Base-by-base conservation (phyloP, 2,329 filamentous ascomycete species). In the Fusarium nodosum region DNA sequence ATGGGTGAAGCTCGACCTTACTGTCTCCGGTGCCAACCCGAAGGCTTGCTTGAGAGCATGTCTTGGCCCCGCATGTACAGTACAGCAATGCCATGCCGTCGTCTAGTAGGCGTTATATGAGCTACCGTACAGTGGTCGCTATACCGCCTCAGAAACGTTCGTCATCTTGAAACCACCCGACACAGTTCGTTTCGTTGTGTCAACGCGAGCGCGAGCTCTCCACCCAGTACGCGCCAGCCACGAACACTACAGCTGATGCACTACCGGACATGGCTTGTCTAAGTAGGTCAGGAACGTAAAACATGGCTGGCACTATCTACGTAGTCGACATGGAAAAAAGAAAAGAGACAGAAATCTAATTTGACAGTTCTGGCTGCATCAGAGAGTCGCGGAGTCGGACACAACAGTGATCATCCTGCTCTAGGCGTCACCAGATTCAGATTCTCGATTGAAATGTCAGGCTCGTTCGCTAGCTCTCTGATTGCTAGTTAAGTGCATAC, bases 141-240 rank as follows among this genome's bases (percentile, higher is more conserved):
- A 9, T 24, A 12, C 30, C 15, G 16, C 31, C 18, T 24, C 30
- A 33, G 22, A 41, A 41, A 22, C 20, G 20, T 41, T 41, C 8
- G 39, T 24, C 39, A 41, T 41, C 39, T 41, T 41, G 39, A 41
- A 41, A 41, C 39, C 39, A 11, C 20, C 15, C 7, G 39, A 3
- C 39, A 24, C 22, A 24, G 24, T 13, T 24, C 26, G 22, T 44
- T 50, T 36, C 31, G 12, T 26, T 26, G 20, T n/a, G 10, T 24
- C 16, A 26, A 8, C 47, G 47, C 47, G 47, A 36, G 47, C 47
- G 47, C 47, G 47, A 50, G 47, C n/a, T 26, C 16, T 28, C 10
- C 24, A 13, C 28, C 16, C 9, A 24, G 22, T 24, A 22, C 24
- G 20, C 16, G 47, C 7, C 24, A 44, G 10, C 41, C 41, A 44